A percentile compares a stretch with the other conserved stretches of the same genome.
Evolutionary conservation across 2,329 filamentous ascomycete genomes (phyloP).

Genomic region (Hypoxylon sp.): DNA sequence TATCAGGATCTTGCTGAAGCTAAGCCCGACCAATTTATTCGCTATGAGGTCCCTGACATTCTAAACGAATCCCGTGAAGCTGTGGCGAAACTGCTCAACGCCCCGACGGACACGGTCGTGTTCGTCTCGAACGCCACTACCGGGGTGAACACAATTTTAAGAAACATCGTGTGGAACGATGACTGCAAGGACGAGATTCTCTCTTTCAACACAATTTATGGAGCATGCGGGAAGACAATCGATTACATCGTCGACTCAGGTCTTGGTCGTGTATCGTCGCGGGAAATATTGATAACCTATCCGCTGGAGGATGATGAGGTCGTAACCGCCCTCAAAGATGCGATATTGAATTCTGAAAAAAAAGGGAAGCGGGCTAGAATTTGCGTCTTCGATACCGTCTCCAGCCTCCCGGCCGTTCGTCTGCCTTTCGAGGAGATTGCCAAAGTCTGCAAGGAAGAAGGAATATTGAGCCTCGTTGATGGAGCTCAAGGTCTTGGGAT

Average conservation of each 20-base stretch:
- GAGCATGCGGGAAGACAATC: constrained; percentile 81
- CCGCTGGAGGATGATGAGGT: constrained; percentile 80
- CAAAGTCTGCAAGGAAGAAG: constrained; percentile 74
- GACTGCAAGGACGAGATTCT: constrained; percentile 84
- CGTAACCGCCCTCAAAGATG: constrained; percentile 70
- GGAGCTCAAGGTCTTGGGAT: constrained; percentile 89
- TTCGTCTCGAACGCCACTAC: constrained; percentile 87
- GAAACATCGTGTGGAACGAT: constrained; percentile 76
- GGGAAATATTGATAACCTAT: constrained; percentile 74
- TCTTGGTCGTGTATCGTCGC: constrained; percentile 59
- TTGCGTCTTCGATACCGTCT: constrained; percentile 85
- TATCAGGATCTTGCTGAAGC: constrained; percentile 78
- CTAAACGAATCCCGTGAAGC: constrained; percentile 76
- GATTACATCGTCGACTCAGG: constrained; percentile 79
- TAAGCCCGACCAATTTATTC: constrained; percentile 81
- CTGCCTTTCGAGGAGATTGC: constrained; percentile 83
- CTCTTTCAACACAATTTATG: constrained; percentile 85
- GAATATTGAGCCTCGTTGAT: constrained; percentile 82
- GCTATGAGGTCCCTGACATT: constrained; percentile 73
- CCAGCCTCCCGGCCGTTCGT: constrained; percentile 81
- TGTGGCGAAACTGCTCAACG: constrained; percentile 76
- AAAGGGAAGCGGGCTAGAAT: constrained; percentile 75
- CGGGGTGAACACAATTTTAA: constrained; percentile 83
- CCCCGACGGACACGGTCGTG: constrained; percentile 76
- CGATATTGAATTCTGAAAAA: constrained; percentile 67